Evolutionary conservation across 495 filamentous ascomycete species (phyloP).

Genomic region (Arthonia radiata): DNA sequence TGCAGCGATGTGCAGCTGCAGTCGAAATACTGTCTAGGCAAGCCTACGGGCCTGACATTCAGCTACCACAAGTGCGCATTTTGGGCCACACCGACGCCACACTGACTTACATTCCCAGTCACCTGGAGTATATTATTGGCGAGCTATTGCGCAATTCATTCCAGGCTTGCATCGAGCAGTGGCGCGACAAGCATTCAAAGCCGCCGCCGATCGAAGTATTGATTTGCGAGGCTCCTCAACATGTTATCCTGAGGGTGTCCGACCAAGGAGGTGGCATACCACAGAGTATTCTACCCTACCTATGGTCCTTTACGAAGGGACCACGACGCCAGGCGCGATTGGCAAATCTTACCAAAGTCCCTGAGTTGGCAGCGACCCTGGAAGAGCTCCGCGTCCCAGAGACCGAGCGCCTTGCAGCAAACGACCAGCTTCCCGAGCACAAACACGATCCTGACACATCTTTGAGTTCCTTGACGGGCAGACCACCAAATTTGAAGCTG

Average conservation of each 20-base stretch:
- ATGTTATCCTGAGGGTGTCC: conserved; percentile 89
- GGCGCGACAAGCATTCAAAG: conserved; percentile 14
- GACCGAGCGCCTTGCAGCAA: no score
- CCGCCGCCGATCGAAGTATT: conserved; percentile 79
- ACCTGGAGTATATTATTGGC: conserved; percentile 90
- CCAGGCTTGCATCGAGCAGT: conserved; percentile 65
- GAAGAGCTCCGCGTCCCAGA: conserved; percentile 39
- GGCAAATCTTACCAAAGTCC: conserved; percentile 63
- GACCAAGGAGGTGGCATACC: conserved; percentile 89
- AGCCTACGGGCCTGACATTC: conserved; percentile 39
- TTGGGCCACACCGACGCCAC: conserved; percentile 68
- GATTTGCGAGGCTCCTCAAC: conserved; percentile 79
- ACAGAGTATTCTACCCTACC: conserved; percentile 54
- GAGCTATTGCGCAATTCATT: conserved; percentile 90
- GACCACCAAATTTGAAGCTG: conserved; percentile 67
- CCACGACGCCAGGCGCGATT: conserved; percentile 47
- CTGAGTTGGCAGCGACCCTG: conserved; percentile 81
- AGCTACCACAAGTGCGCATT: conserved; percentile 61
- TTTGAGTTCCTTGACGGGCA: conserved; percentile 47
- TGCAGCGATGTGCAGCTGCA: conserved; percentile 54
- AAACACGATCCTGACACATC: conserved; percentile 19
- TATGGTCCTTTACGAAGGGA: conserved; percentile 94
- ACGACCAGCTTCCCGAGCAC: background rate
- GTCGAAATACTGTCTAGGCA: conserved; percentile 41
- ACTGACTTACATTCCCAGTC: conserved; percentile 89